Conservation (phyloP, 2,329 filamentous ascomycete genomes). For the Chaetothyriales sp. region DNA sequence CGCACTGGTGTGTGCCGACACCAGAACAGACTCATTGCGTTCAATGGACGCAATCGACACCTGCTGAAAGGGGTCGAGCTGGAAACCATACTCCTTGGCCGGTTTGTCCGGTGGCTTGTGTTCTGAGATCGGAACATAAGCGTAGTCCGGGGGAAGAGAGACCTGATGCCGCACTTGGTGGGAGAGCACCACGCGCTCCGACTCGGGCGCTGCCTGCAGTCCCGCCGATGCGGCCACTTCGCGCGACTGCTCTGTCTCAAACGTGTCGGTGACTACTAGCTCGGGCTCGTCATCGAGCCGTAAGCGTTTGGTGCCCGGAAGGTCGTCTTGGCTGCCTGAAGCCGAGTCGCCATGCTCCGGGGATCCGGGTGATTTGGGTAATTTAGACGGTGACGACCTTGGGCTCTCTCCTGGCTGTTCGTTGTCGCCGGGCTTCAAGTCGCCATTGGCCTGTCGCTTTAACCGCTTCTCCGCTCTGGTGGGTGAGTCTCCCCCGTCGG, state of each 20-base stretch:
- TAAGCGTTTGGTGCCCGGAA: slow-evolving; percentile 34
- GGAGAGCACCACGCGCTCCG: slow-evolving; percentile 63
- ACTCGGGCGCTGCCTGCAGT: slow-evolving; percentile 48
- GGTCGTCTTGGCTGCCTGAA: slow-evolving; percentile 20
- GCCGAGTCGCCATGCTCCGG: slow-evolving; percentile 3
- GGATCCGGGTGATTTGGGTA: background rate
- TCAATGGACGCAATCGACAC: slow-evolving; percentile 90
- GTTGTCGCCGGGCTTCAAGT: slow-evolving; percentile 41
- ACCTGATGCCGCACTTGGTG: slow-evolving; percentile 99
- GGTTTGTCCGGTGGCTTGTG: slow-evolving; percentile 83
- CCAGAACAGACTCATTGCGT: slow-evolving; percentile 86
- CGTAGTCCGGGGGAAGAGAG: slow-evolving; percentile 82
- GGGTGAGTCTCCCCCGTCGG: slow-evolving; percentile 22
- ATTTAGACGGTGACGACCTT: background rate
- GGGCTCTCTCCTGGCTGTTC: slow-evolving; percentile 1
- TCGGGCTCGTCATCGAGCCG: slow-evolving; percentile 49
- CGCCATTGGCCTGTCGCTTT: slow-evolving; percentile 74
- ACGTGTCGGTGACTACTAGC: slow-evolving; percentile 80
- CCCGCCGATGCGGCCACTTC: slow-evolving; percentile 73
- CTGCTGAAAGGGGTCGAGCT: slow-evolving; percentile 93
- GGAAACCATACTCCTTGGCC: slow-evolving; percentile 73
- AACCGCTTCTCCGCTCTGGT: slow-evolving; percentile 47
- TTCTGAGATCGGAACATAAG: slow-evolving; percentile 86
- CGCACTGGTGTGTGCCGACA: slow-evolving; percentile 92
- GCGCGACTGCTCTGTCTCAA: slow-evolving; percentile 87